phyloP scores from a whole-genome alignment of 176 grass and related monocot species.

The Thinopyrum elongatum region DNA sequence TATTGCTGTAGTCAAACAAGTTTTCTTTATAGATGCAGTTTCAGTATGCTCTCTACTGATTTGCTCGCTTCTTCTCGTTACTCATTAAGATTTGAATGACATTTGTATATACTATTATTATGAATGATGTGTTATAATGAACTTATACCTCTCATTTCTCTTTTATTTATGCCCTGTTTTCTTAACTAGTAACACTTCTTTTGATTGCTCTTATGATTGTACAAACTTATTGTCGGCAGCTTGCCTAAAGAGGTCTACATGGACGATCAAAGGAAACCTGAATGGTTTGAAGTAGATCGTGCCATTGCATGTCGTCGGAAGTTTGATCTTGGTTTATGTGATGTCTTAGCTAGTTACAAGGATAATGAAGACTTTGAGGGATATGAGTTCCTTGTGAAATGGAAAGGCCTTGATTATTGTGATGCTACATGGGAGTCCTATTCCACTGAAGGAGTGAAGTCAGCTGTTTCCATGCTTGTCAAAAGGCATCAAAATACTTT shows the following conservation, averaged over 20 bases:
- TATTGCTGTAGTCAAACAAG: not conserved
- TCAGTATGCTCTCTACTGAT: not conserved
- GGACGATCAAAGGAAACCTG: conserved; percentile 52
- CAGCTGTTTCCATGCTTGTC: conserved; percentile 40
- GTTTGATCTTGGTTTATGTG: conserved; percentile 31
- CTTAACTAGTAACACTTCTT: not conserved
- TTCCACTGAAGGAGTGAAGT: conserved; percentile 38
- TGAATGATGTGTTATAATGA: not conserved
- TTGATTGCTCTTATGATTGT: not conserved
- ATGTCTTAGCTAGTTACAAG: conserved; percentile 40
- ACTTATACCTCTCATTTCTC: not conserved
- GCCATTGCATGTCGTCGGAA: conserved; percentile 51
- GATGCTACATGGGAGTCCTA: conserved; percentile 61
- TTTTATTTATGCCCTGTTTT: not conserved
- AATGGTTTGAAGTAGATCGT: conserved; percentile 72
- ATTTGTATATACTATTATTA: not conserved
- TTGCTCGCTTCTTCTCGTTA: not conserved
- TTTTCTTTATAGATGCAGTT: not conserved
- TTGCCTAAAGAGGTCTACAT: conserved; percentile 30
- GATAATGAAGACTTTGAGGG: conserved; percentile 27
- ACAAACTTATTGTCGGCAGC: conserved; percentile 20
- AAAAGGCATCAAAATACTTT: conserved; percentile 44
- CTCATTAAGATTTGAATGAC: not conserved
- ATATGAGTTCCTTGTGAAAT: conserved; percentile 68
- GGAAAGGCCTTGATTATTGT: conserved; percentile 74